Base-by-base conservation (phyloP, 202 grass and related monocot species). In the Panicum hallii region DNA sequence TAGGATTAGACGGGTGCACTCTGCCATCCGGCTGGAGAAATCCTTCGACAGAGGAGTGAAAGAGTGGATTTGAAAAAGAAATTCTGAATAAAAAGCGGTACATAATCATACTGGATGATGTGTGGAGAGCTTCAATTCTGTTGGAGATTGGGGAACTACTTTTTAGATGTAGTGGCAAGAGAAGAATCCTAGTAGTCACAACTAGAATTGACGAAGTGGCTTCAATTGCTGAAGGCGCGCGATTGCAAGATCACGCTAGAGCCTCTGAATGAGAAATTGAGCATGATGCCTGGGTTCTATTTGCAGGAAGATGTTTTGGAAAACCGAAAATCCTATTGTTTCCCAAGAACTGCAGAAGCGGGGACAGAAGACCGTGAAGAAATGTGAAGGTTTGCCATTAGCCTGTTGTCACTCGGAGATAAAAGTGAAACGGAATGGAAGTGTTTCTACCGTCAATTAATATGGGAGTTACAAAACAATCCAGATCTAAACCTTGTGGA, bases 371-470 rank as follows among this genome's bases (percentile, higher is more conserved):
- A 91, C 91, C 40, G 67, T 79, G 9, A 1, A 23, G 0, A 91
- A 89, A 41, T 94, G 89, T n/a, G 22, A 82, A 11, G 92, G 92
- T 6, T 79, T 94, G 50, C 92, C 87, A 4, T 43, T 94, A 4
- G 89, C 9, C 7, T 89, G 20, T 49, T 90, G 47, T 89, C 69
- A 8, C 78, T 88, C 6, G 44, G 28, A 67, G 30, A 5, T 1
- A 88, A 34, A 0, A 74, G 2, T 7, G 11, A n/a, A 10, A 80
- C 48, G 57, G 65, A 85, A 15, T 92, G 90, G 90, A 79, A 49
- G 46, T 16, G 30, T 0, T 63, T 93, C 36, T 36, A 80, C 60
- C 40, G 82, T 58, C 69, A 87, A 69, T 73, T 94, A 4, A 68
- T 28, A 7, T 89, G 46, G 63, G 78, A 88, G 63, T 2, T 92